These are phyloP conservation scores for Monilinia fructigena DNA, from an alignment of 2,329 filamentous ascomycete genomes.

Conservation along the genomic window DNA sequence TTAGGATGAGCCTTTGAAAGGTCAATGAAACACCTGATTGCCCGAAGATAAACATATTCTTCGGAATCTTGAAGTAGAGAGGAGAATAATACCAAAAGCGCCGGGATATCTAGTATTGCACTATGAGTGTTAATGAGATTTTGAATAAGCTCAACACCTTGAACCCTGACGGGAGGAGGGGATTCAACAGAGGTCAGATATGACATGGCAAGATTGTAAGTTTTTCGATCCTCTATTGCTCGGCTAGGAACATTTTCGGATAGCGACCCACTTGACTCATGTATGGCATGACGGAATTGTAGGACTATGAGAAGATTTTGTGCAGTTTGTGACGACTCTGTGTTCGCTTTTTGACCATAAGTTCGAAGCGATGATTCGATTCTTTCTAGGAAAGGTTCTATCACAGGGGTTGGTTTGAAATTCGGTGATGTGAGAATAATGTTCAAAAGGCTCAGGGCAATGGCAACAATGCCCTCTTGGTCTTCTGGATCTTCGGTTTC, in stretches of 20 bases:
- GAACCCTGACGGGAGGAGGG: conserved; percentile 64
- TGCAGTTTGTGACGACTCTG: conserved; percentile 52
- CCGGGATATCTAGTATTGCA: conserved; percentile 63
- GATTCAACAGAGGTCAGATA: conserved; percentile 63
- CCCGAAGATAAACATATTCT: conserved; percentile 69
- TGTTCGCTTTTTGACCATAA: conserved; percentile 43
- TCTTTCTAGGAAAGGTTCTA: conserved; percentile 43
- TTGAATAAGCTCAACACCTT: conserved; percentile 62
- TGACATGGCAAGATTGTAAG: conserved; percentile 60
- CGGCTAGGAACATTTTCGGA: conserved; percentile 42
- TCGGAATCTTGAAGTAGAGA: conserved; percentile 64
- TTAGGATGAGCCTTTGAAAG: conserved; percentile 61
- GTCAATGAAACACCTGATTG: conserved; percentile 60
- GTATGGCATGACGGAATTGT: conserved; percentile 54
- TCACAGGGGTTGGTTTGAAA: conserved; percentile 51
- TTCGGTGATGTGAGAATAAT: conserved; percentile 57
- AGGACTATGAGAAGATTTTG: conserved; percentile 56
- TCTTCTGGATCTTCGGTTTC: conserved; percentile 44
- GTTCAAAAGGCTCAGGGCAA: conserved; percentile 61
- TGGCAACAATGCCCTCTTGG: conserved; percentile 49
- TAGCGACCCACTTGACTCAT: conserved; percentile 39
- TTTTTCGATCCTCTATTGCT: conserved; percentile 59
- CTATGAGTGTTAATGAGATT: conserved; percentile 55
- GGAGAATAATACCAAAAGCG: conserved; percentile 61
- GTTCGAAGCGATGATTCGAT: conserved; percentile 51